Evolutionary conservation across 1,284 basidiomycete genomes (phyloP), one percentile per base, ranked within the genome.

Genomic region (Microbotryum scabiosae): DNA sequence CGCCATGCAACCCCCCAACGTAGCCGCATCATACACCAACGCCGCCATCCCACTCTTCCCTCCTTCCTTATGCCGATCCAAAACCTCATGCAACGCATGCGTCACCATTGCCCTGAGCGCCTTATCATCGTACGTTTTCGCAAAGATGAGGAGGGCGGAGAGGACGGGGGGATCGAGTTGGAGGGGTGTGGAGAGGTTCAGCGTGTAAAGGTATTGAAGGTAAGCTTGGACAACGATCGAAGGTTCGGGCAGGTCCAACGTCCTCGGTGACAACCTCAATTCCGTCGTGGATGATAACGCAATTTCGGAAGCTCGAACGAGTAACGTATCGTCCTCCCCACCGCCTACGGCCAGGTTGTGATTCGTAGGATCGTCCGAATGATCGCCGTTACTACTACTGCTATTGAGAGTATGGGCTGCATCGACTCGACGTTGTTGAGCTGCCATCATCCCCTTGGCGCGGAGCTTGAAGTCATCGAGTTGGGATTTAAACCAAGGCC

Each of bases 401-500:
- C 10, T 50, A 36, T 56, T 54, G 45, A 5, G 52, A 50, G 28
- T 30, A 30, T 9, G 28, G 7, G 53, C 59, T 26, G 51, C 49
- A 5, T 43, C 45, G 23, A 44, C 25, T 8, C 54, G 25, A 25
- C 45, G 32, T 20, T 58, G 26, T 43, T 64, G 54, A 18, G 55
- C 59, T 20, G 51, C 41, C 26, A 58, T 41, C 20, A 61, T 59
- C n/a, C 53, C 56, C 47, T 30, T 46, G 36, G 59, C 60, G 32
- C 59, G 54, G 12, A 43, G 26, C 47, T 41, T 46, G 55, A 62
- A 72, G 60, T 64, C 65, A 12, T 59, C 53, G 5, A 74, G 62
- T 43, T 90, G 85, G 59, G 85, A 81, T 63, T 82, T 83, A 79
- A 97, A 93, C 93, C 93, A 97, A 0, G 86, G 83, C 94, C 94